Percentiles rank a stretch among this genome's conserved stretches.
Conservation (phyloP, 768 basidiomycete genomes). For the Boletus rex-veris region DNA sequence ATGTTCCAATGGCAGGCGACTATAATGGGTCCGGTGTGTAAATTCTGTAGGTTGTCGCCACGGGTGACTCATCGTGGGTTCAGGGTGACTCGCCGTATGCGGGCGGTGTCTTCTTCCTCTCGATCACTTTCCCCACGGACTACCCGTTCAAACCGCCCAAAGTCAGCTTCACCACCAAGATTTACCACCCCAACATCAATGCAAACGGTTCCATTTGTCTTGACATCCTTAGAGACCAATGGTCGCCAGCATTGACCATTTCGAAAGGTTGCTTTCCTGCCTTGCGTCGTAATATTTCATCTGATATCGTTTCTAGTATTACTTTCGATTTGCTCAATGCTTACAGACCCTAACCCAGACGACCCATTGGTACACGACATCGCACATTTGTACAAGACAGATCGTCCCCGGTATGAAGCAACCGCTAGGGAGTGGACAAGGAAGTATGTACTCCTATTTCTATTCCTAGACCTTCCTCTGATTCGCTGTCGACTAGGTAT, state of each 20-base stretch:
- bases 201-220: constrained; percentile 98
- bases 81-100: constrained; percentile 97
- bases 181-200: constrained; percentile 99
- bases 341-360: constrained; percentile 99
- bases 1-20: constrained; percentile 99
- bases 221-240: constrained; percentile 97
- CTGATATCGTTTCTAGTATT: constrained; percentile 53
- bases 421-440: constrained; percentile 99
- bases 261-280: constrained; percentile 77
- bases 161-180: constrained; percentile 99
- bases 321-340: constrained; percentile 97
- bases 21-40: constrained; percentile 96
- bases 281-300: neutral
- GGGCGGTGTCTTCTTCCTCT: constrained; percentile 98
- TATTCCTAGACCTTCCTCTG: neutral
- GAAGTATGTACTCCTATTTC: constrained; percentile 63
- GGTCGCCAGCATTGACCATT: constrained; percentile 98
- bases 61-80: constrained; percentile 25
- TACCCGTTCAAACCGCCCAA: constrained; percentile 99
- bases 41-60: neutral
- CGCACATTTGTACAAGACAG: constrained; percentile 99
- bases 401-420: constrained; percentile 93
- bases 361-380: constrained; percentile 99
- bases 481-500: constrained; percentile 31
- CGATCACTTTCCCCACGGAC: constrained; percentile 91